phyloP scores from a whole-genome alignment of 495 filamentous ascomycete genomes.

The Xylaria curta region DNA sequence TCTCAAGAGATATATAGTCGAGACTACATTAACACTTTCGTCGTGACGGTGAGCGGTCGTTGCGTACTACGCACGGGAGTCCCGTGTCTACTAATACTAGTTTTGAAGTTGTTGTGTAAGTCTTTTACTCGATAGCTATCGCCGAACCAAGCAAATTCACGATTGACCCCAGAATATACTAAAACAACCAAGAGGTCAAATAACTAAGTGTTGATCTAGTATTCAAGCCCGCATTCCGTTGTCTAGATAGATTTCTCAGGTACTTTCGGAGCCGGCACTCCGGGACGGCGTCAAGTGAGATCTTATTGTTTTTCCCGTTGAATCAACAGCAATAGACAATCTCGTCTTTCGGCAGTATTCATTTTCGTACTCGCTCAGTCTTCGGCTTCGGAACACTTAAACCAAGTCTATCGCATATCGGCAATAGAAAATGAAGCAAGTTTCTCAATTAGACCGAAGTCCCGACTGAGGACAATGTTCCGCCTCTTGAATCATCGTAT shows the following conservation, averaged over 20 bases:
- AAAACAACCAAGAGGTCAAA: neutral
- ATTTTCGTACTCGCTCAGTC: neutral
- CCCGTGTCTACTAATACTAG: neutral
- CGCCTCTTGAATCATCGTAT: neutral
- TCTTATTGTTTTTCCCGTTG: neutral
- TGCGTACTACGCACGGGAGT: neutral
- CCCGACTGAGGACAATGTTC: conserved; percentile 7
- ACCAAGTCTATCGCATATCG: neutral
- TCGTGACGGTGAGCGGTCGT: neutral
- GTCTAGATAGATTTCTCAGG: neutral
- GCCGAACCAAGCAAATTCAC: neutral
- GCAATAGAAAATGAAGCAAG: conserved; percentile 1
- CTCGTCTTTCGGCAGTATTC: neutral
- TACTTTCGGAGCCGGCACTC: neutral
- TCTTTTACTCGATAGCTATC: too few species aligned
- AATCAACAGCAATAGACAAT: neutral
- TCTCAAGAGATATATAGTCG: too few species aligned
- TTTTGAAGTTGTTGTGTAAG: neutral
- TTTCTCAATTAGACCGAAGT: conserved; percentile 9
- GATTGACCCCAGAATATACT: neutral
- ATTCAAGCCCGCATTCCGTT: neutral
- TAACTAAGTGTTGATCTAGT: neutral
- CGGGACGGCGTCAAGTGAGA: neutral
- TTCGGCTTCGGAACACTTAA: neutral
- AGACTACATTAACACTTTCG: neutral